phyloP scores from a whole-genome alignment of 345 rosid species.

The Boechera retrofracta region DNA sequence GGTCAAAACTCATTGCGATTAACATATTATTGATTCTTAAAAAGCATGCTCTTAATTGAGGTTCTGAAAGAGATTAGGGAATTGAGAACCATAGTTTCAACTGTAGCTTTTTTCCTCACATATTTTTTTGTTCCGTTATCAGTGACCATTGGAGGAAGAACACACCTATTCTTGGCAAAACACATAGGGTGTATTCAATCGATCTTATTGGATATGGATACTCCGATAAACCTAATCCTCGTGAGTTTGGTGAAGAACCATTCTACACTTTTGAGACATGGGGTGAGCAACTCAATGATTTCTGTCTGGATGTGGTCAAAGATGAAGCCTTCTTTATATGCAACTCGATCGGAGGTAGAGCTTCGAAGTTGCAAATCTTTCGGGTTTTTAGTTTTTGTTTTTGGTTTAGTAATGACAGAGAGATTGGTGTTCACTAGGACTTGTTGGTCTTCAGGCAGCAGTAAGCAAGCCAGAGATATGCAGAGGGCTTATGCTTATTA shows the following conservation, averaged over 20 bases:
- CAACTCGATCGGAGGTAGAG: conserved; percentile 92
- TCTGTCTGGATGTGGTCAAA: conserved; percentile 69
- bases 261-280: conserved; percentile 92
- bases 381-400: background rate
- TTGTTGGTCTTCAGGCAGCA: conserved; percentile 96
- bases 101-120: background rate
- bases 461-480: conserved; percentile 69
- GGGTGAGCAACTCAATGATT: conserved; percentile 82
- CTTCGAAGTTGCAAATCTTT: conserved; percentile 15
- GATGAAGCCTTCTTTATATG: conserved; percentile 85
- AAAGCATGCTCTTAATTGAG: background rate
- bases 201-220: conserved; percentile 96
- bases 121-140: conserved; percentile 25
- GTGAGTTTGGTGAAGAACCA: conserved; percentile 56
- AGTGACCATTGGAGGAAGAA: conserved; percentile 95
- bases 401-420: conserved; percentile 22
- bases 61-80: background rate
- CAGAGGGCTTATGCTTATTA: conserved; percentile 67
- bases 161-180: conserved; percentile 73
- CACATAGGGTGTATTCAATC: conserved; percentile 72
- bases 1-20: conserved; percentile 58
- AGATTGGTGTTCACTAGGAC: conserved; percentile 52
- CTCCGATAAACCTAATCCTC: conserved; percentile 89
- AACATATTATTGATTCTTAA: background rate
- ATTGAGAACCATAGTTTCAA: conserved; percentile 4